Percentiles rank a stretch among this genome's conserved stretches.
These are phyloP conservation scores for Aspergillus flavus DNA, from an alignment of 2,329 filamentous ascomycete species.

Conservation along the genomic window DNA sequence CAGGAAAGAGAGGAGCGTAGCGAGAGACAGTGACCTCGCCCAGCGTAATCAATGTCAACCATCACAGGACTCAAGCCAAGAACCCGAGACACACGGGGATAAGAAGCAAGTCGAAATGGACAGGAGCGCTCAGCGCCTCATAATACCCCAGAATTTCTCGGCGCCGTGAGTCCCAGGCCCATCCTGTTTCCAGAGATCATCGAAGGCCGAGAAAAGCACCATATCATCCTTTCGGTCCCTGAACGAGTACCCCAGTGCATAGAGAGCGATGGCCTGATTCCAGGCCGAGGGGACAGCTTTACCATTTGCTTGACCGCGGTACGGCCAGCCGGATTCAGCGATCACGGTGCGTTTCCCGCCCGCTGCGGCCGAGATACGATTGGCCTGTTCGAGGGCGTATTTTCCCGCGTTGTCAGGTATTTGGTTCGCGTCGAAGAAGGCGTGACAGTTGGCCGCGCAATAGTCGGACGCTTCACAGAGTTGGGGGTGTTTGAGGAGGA, in stretches of 20 bases:
- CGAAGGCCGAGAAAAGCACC: conserved; percentile 77
- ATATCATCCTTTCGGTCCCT: conserved; percentile 44
- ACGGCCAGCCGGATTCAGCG: conserved; percentile 85
- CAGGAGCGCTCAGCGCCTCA: conserved; percentile 3
- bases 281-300: conserved; percentile 67
- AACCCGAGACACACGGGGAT: not conserved
- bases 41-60: not conserved
- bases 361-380: conserved; percentile 47
- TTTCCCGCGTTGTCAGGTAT: conserved; percentile 63
- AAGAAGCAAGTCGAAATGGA: not conserved
- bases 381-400: conserved; percentile 64
- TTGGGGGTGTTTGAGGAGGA: conserved; percentile 65
- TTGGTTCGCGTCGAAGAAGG: conserved; percentile 75
- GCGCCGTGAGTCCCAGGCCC: conserved; percentile 64
- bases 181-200: conserved; percentile 77
- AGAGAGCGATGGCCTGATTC: conserved; percentile 68
- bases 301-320: conserved; percentile 66
- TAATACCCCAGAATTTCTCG: conserved; percentile 77
- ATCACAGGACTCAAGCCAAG: too few relatives aligned
- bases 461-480: conserved; percentile 76
- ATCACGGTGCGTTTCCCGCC: conserved; percentile 68
- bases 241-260: conserved; percentile 65
- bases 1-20: not conserved
- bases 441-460: conserved; percentile 79
- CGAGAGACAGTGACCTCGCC: not conserved